Percentiles rank a stretch among this genome's conserved stretches.
Evolutionary conservation across 257 asterid genomes (phyloP).

Genomic region (Solanum boliviense): DNA sequence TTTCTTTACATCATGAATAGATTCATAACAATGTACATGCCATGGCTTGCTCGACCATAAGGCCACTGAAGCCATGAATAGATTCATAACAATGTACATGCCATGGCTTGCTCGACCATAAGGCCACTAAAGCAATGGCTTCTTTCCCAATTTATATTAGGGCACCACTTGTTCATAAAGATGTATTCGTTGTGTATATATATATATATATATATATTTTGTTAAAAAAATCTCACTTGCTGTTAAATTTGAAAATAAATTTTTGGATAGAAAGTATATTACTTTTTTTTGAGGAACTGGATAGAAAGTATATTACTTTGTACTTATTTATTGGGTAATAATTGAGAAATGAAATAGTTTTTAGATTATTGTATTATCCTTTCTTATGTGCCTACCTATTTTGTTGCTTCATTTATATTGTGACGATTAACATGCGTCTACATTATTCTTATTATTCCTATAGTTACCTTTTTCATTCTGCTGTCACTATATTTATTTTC

Average conservation of each 20-base stretch:
- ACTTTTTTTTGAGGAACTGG: neutral
- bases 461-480: neutral
- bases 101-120: neutral
- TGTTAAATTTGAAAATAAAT: too few relatives aligned
- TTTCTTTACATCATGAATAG: neutral
- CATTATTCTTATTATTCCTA: neutral
- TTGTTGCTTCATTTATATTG: neutral
- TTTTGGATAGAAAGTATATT: neutral
- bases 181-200: too few relatives aligned
- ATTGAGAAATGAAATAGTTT: neutral
- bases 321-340: neutral
- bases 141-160: neutral
- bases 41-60: neutral
- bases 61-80: neutral
- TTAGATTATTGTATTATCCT: neutral
- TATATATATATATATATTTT: too few relatives aligned
- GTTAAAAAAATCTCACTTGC: too few relatives aligned
- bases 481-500: neutral
- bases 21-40: neutral
- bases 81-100: neutral
- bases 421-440: neutral
- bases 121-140: neutral
- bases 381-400: neutral
- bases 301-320: neutral
- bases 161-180: neutral